phyloP scores from a whole-genome alignment of 345 rosid species.

The Syzygium oleosum region DNA sequence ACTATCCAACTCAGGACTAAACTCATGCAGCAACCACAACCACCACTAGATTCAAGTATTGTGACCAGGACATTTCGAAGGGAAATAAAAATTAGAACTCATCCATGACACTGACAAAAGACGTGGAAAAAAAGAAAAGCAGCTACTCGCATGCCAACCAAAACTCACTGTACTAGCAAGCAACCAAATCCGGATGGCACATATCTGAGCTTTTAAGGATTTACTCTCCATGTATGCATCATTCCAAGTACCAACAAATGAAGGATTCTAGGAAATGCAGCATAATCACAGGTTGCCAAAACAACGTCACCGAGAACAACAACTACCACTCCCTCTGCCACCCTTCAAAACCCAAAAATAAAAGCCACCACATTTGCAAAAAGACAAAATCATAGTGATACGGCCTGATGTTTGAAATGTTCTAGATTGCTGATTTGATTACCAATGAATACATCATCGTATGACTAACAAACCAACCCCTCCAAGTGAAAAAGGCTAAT shows the following conservation, averaged over 20 bases:
- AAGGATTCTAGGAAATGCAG: not conserved
- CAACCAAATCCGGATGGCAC: not conserved
- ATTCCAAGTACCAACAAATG: not conserved
- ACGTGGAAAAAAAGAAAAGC: not conserved
- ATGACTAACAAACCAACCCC: not conserved
- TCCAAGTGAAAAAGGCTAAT: not conserved
- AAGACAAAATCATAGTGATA: not conserved
- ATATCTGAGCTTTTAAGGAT: not conserved
- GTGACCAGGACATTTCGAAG: not conserved
- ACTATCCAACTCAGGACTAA: not conserved
- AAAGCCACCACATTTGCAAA: not conserved
- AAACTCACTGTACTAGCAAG: not conserved
- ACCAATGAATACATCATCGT: not conserved
- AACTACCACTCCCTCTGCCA: not conserved
- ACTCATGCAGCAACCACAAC: not conserved
- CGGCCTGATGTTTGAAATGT: not conserved
- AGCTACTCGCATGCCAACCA: not conserved
- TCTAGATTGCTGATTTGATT: not conserved
- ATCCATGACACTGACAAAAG: not conserved
- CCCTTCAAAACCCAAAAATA: not conserved
- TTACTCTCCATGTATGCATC: not conserved
- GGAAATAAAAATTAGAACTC: not conserved
- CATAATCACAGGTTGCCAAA: not conserved
- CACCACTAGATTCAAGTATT: not conserved
- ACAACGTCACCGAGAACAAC: not conserved